Base-by-base conservation (phyloP, 2,329 filamentous ascomycete species). In the Botrytis porri region DNA sequence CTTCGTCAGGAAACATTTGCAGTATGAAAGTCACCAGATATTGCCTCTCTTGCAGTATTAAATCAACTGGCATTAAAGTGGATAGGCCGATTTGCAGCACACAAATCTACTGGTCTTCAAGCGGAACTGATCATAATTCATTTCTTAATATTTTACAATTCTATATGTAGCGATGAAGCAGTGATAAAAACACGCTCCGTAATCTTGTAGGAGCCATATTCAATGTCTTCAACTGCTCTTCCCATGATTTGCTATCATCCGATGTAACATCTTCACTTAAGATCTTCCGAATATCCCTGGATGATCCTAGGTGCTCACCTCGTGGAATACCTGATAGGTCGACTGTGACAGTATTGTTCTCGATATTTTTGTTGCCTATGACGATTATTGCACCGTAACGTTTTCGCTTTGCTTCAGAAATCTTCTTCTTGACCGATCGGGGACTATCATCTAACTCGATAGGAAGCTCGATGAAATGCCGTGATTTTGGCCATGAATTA, bases 321-420 rank as follows among this genome's bases (percentile, higher is more conserved):
- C 51, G 37, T 37, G 80, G 77, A 22, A 84, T 77, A 29, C 81
- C 81, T 2, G 80, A 79, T 43, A 84, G 78, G 71, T 87, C 84
- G 45, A 84, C 85, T 41, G 79, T 87, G 45, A 94, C 84, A n/a
- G 84, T 86, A 4, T 85, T 84, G 22, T 84, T 85, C n/a, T 84
- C 82, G 3, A 92, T 82, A 77, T 95, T 89, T 72, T 86, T 86
- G 43, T 88, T 84, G 1, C 94, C 94, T 18, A 96, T 84, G 1
- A 94, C 89, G 45, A 93, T 86, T 70, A 96, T 89, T 72, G 93
- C 84, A 70, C 92, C 89, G 80, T 95, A 96, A 59, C 90, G 90
- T 81, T 90, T 91, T 65, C 82, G 80, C 76, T 88, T 90, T n/a
- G 93, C 94, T 79, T 92, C 89, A 45, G 86, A 86, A 35, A 94